Conservation (phyloP, 768 basidiomycete species). For the Boletales sp. region DNA sequence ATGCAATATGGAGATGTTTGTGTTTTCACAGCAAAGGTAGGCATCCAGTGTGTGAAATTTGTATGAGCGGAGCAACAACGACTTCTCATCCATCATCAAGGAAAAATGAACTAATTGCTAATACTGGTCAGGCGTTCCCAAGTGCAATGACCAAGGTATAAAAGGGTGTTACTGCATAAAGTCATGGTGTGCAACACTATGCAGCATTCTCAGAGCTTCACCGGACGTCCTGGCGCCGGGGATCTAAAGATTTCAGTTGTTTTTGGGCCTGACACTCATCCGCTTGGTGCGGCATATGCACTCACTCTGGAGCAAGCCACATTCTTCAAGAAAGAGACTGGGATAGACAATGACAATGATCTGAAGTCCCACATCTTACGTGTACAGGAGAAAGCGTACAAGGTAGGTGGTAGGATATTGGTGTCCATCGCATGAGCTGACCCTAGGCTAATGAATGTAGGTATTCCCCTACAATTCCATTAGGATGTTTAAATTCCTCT, state of each 20-base stretch:
- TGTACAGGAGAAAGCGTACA: constrained; percentile 30
- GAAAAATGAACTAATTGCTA: no score
- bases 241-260: no score
- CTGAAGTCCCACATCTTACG: constrained; percentile 30
- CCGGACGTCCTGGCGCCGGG: constrained; percentile 4
- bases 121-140: no score
- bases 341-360: constrained; percentile 25
- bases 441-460: constrained; percentile 5
- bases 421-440: no score
- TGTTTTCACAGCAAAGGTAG: no score
- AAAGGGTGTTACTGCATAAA: no score
- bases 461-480: constrained; percentile 31
- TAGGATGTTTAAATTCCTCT: constrained; percentile 20
- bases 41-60: no score
- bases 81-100: no score
- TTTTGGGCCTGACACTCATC: neutral
- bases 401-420: constrained; percentile 15
- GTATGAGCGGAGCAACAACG: no score
- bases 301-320: constrained; percentile 13
- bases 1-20: no score
- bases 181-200: no score
- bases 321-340: constrained; percentile 29
- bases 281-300: neutral
- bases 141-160: no score
- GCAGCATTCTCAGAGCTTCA: neutral